Base-by-base conservation (phyloP, 768 basidiomycete species). In the Tubosaeta sp. region DNA sequence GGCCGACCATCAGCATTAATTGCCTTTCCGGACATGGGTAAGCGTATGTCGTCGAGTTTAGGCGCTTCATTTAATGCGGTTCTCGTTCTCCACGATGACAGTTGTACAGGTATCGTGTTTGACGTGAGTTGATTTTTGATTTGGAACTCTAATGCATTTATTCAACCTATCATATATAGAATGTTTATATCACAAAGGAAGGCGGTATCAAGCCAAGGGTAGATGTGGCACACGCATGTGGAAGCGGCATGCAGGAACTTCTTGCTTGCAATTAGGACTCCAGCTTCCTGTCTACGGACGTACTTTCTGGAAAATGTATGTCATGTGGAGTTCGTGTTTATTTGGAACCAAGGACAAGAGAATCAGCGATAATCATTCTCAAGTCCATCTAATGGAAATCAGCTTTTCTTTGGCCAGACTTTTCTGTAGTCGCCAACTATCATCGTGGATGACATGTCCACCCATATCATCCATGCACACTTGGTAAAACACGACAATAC, bases 141-240 rank as follows among this genome's bases (percentile, higher is more conserved):
- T 42, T 16, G 25, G 14, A 17, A 27, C 22, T 22, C 22, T 19
- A 6, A 32, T 2, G 29, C 12, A 27, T 34, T 8, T 17, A 19
- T 14, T 49, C 29, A 8, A 7, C 17, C 16, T 33, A 3, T 43
- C 31, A 9, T 29, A 29, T 29, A 22, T 19, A 56, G 57, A 14
- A 50, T 19, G 50, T 63, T 38, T 6, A 5, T 12, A 35, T 63
- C 32, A 22, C 43, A 4, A 63, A 57, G 31, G 29, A 44, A 17
- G 34, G 17, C 0, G 10, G 19, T 19, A 13, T 3, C 12, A 1
- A 3, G 17, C 14, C 35, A 22, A 13, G 3, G 5, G 10, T 42
- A 11, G 1, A 26, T 4, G 4, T 57, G 13, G 41, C 41, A 14
- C 60, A 57, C 27, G 44, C 27, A 11, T 55, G 55, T 6, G 53